Conservation (phyloP, 768 basidiomycete species). For the Terana coerulea region DNA sequence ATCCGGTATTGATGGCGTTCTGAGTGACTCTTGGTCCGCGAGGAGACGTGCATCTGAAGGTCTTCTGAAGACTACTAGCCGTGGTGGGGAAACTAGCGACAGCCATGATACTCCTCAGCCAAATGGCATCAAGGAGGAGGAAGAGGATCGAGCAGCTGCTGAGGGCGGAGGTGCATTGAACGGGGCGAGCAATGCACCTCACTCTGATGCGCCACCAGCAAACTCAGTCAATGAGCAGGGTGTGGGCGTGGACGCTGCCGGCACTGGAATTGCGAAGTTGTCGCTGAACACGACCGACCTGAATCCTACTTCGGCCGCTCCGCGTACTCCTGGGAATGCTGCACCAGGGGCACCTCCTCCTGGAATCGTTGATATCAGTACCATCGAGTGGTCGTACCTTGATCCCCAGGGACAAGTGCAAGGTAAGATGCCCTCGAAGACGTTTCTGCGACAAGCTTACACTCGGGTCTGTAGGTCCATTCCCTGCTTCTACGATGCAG, state of each 20-base stretch:
- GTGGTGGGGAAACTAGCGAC: constrained; percentile 34
- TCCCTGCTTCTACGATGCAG: constrained; percentile 87
- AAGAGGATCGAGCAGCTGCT: too few relatives aligned
- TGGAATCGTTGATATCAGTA: constrained; percentile 49
- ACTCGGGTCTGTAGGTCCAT: constrained; percentile 60
- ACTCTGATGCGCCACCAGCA: neutral
- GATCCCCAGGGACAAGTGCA: constrained; percentile 91
- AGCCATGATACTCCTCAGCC: constrained; percentile 40
- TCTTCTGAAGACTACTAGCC: constrained; percentile 39
- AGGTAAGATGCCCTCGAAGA: constrained; percentile 45
- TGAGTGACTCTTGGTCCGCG: constrained; percentile 68
- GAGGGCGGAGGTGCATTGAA: neutral
- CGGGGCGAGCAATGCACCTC: neutral
- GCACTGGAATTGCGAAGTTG: constrained; percentile 2
- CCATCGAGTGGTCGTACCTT: constrained; percentile 86
- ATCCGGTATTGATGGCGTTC: constrained; percentile 70
- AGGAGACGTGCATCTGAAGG: constrained; percentile 61
- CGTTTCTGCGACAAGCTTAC: neutral
- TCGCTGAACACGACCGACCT: constrained; percentile 4
- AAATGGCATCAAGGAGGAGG: constrained; percentile 57
- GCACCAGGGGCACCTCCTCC: constrained; percentile 29
- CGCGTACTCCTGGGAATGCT: neutral
- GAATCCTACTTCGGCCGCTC: neutral
- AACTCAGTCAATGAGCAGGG: neutral
- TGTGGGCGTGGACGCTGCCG: too few relatives aligned